phyloP scores from a whole-genome alignment of 2,329 filamentous ascomycete genomes.

The Thelonectria blattea region DNA sequence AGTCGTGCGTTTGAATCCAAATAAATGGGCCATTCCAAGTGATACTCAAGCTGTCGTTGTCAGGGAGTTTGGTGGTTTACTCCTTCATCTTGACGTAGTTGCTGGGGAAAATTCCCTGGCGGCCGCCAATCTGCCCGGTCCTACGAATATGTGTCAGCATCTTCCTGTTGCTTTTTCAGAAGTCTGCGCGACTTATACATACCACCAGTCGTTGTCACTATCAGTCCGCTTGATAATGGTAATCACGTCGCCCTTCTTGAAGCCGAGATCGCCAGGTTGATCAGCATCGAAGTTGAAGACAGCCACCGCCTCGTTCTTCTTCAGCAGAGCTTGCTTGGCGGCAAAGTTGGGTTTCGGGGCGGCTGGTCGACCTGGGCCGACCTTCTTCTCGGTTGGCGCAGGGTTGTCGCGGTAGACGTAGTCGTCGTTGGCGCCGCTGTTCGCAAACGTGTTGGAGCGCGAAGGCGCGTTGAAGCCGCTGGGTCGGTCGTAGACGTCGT shows the following conservation, averaged over 20 bases:
- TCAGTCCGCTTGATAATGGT: constrained; percentile 95
- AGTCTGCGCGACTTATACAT: constrained; percentile 45
- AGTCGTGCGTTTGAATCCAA: not conserved
- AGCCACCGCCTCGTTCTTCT: constrained; percentile 84
- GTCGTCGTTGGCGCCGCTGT: constrained; percentile 51
- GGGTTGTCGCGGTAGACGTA: constrained; percentile 61
- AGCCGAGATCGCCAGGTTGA: constrained; percentile 88
- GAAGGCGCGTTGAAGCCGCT: constrained; percentile 45
- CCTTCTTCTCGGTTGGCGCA: constrained; percentile 47
- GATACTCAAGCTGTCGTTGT: not conserved
- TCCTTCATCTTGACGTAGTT: constrained; percentile 74
- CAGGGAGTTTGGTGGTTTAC: constrained; percentile 35
- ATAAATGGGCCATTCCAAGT: not conserved
- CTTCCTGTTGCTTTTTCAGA: not conserved
- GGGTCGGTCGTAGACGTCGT: constrained; percentile 74
- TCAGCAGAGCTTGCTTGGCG: constrained; percentile 60
- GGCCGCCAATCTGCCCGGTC: constrained; percentile 87
- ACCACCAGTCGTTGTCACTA: constrained; percentile 95
- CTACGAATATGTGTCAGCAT: constrained; percentile 44
- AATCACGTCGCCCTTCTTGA: constrained; percentile 97
- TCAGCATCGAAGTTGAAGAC: constrained; percentile 95
- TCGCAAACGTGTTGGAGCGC: constrained; percentile 58
- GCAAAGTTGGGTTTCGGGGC: constrained; percentile 89
- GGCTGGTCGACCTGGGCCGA: constrained; percentile 76
- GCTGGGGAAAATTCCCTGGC: constrained; percentile 92